Base-by-base conservation (phyloP, 805 yeast species). In the Yamadazyma laniorum region DNA sequence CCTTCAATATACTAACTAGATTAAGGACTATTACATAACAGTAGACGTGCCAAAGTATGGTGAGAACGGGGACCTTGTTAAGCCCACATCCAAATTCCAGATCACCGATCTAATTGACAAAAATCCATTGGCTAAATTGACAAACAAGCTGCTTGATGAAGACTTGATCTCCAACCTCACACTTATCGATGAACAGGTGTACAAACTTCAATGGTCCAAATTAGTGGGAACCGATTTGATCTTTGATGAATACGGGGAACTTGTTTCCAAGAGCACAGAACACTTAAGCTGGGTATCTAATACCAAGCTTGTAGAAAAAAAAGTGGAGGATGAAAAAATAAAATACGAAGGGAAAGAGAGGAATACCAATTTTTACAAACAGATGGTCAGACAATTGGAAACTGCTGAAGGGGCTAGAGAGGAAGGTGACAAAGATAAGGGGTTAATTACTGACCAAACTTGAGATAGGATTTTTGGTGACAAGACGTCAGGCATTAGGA, bases 161-260 rank as follows among this genome's bases (percentile, higher is more conserved):
- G 31, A 42, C 13, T 53, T 46, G 3, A 48, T 59, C 26, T 57
- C 59, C 43, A 53, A 62, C 31, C 39, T 65, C 22, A 52, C 59
- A 16, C 57, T 65, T 6, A 58, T 63, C 3, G 72, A 68, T 42
- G 72, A 71, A 14, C 66, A 73, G 26, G 59, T 86, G 3, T 87
- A 79, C 55, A 77, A 79, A 57, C 93, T 95, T 2, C 63, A 69
- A 16, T 90, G 97, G 96, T 70, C 73, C 29, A 75, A 75, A 38
- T 59, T 87, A 3, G 81, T 86, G 1, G 98, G 98, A 0, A 84
- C 95, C 0, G 96, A 67, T 34, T 49, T 66, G 39, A 50, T 68
- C 2, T 64, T 67, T 42, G 72, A 69, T 43, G 74, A 68, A 33
- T 55, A 65, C 40, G 74, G 73, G 0, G 67, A 67, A 25, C 47